Evolutionary conservation across 2,329 filamentous ascomycete genomes (phyloP).

Genomic region (Hymenoscyphus albidus): DNA sequence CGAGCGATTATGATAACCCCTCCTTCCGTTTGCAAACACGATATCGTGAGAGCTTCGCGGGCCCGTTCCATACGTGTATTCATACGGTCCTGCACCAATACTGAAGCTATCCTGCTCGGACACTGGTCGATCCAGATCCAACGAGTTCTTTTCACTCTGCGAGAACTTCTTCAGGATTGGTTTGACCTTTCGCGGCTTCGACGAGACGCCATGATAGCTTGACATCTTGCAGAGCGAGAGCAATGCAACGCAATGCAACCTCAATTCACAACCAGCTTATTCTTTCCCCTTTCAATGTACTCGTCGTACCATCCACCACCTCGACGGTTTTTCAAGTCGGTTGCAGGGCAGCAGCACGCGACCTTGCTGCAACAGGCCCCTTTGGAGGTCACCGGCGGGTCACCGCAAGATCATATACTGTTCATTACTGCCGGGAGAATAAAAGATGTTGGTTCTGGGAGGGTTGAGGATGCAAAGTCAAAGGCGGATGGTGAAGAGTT

Average conservation of each 20-base stretch:
- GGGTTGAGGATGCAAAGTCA: not conserved
- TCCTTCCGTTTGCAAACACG: slow-evolving; percentile 22
- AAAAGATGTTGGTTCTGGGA: not conserved
- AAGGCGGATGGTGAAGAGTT: not conserved
- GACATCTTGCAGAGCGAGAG: slow-evolving; percentile 21
- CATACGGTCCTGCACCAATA: slow-evolving; percentile 36
- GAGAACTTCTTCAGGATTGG: slow-evolving; percentile 57
- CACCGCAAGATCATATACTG: slow-evolving; percentile 24
- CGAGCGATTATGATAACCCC: slow-evolving; percentile 49
- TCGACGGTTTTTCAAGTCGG: not conserved
- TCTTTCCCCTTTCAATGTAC: not conserved
- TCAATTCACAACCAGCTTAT: not conserved
- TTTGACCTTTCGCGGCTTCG: slow-evolving; percentile 40
- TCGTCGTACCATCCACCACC: not conserved
- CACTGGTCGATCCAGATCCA: slow-evolving; percentile 59
- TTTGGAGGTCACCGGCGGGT: slow-evolving; percentile 20
- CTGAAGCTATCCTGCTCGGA: slow-evolving; percentile 48
- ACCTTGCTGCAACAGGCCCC: slow-evolving; percentile 5
- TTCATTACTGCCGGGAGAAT: slow-evolving; percentile 16
- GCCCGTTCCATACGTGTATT: slow-evolving; percentile 26
- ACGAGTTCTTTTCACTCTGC: slow-evolving; percentile 56
- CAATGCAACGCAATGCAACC: not conserved
- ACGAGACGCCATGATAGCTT: slow-evolving; percentile 25
- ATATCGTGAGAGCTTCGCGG: slow-evolving; percentile 31
- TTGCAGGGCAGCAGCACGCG: slow-evolving; percentile 4